Evolutionary conservation across 1,284 basidiomycete species (phyloP), one percentile per base, ranked within the genome.

Genomic region (Ceratobasidium sp.): DNA sequence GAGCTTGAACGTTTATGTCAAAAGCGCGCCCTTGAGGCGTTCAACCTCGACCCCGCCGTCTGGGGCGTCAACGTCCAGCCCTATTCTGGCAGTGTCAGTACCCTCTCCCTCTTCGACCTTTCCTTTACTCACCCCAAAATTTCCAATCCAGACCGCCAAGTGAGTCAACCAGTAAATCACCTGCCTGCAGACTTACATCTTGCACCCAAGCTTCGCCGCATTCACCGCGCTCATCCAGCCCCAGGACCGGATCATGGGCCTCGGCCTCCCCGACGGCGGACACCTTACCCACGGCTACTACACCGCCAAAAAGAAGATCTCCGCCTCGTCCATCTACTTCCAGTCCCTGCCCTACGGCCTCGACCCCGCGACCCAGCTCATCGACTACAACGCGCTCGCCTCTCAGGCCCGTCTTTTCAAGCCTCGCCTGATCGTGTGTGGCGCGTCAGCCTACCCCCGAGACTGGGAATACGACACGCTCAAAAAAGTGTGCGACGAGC

Each of bases 11-110:
- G 88, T 75, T 90, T 99, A 74, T 96, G 94, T 85, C 94, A 94
- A 82, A 90, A 96, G 83, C 94, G 97, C 79, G 97, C 97, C 42
- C 88, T 99, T 77, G 85, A 92, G 83, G 96, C 97, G 9, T 99
- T 98, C 88, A 90, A 95, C 86, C 92, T 98, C 76, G 95, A 98
- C 83, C 88, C 92, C 69, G 85, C 87, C 74, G 78, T 83, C 73
- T 99, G 97, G 97, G 96, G 97, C 78, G 96, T 99, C 82, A 99
- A 99, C 81, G 97, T 99, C 75, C 97, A 99, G 84, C 97, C 97
- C 21, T 99, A 99, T 85, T 98, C 95, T 78, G 96, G 94, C 77
- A 88, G 91, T 76, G 88, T 89, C 81, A 81, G 91, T 88, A 61
- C 53, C 73, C 58, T 74, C 36, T n/a, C 4, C 75, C 76, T 25